Base-by-base conservation (phyloP, 345 rosid genomes). In the Chamaenerion angustifolium region DNA sequence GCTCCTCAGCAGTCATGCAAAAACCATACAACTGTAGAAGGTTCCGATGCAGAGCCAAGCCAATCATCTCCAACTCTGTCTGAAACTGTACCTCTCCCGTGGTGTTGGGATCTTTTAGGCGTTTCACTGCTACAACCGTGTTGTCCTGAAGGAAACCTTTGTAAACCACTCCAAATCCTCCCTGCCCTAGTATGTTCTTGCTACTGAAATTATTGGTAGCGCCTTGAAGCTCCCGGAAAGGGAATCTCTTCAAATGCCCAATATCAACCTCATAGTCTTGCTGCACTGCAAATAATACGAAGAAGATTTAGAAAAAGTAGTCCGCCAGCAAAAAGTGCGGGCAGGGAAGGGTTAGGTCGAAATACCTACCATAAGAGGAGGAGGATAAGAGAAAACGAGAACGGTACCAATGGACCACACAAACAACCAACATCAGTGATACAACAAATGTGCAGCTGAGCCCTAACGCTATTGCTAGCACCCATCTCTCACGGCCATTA, bases 51-150 rank as follows among this genome's bases (percentile, higher is more conserved):
- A 86, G 72, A 31, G 98, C 95, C 68, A 92, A 78, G 16, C 98
- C 95, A 60, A 92, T 92, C 96, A 87, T 83, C 64, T 92, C 95
- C 2, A 92, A 96, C 68, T 92, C 96, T 2, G 98, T 90, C 68
- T 86, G 98, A 54, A 90, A 90, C 84, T 90, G 95, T 56, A 81
- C 66, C 74, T 90, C 95, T 64, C 98, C 96, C 6, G 89, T 77
- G 61, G 50, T 80, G 57, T 72, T 82, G 0, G 98, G 96, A 74
- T 92, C 98, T 72, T 77, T 92, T 46, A 92, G 64, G 67, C 98
- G 79, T 76, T 87, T 92, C 52, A 92, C 93, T 0, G 96, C 98
- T 18, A 87, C 81, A 49, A 80, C 23, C 7, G 75, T 82, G 60
- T 74, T 79, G 67, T 87, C 78, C 43, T 75, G 76, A 56, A 92